Base-by-base conservation (phyloP, 306 rosid species). In the Morella rubra region DNA sequence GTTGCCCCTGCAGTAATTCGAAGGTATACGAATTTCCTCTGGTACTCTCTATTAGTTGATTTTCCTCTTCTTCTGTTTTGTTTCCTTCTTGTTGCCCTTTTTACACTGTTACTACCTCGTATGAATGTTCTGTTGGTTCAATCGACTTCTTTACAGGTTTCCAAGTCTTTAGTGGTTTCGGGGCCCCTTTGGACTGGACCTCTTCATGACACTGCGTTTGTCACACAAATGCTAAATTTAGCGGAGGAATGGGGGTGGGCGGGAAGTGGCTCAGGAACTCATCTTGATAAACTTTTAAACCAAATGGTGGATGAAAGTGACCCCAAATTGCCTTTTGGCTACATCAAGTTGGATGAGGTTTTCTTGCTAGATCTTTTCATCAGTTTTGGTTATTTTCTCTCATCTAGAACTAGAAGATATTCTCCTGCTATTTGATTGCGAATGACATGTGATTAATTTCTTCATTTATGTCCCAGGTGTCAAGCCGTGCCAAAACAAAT, bases 101-200 rank as follows among this genome's bases (percentile, higher is more conserved):
- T 13, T 40, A 7, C 44, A 32, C n/a, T 7, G 13, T 51, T 50
- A 20, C 18, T 59, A 19, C 54, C 44, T 73, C 9, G 15, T 5
- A 51, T 45, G 5, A 19, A 37, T 27, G 19, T 64, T 56, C 10
- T 14, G 22, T 14, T 64, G 9, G 61, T 56, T 58, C 79, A 69
- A 55, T 51, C 44, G 47, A 69, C 62, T 44, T 70, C 40, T 79
- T 76, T 77, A 68, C 82, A 89, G 97, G 92, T 79, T 82, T 88
- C 92, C 49, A 65, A 80, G 55, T 88, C 96, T 13, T 78, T 89
- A 1, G 82, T 84, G 80, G 93, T 95, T 76, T 95, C 93, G 8
- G 99, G 97, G 67, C 99, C 98, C 65, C 98, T 95, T 68, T 95
- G 98, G 98, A 90, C 96, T 9, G 98, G 98, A 24, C 93, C 97